Conservation (phyloP, 1,284 basidiomycete genomes). For the Xerocomus minutiporus region DNA sequence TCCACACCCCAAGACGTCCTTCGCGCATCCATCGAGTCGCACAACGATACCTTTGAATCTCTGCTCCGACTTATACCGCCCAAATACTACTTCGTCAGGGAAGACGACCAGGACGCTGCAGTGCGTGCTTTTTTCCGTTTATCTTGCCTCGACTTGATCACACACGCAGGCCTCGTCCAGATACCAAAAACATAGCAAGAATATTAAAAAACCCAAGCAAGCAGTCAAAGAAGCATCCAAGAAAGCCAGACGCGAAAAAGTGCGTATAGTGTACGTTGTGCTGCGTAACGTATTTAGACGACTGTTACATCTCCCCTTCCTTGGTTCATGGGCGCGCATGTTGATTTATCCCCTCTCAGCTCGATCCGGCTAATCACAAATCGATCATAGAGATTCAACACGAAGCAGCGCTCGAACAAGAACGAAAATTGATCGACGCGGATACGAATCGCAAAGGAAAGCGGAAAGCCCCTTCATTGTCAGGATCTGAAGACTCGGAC, state of each 20-base stretch:
- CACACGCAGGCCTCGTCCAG: conserved; percentile 55
- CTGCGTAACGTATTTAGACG: too few species aligned
- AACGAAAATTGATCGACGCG: conserved; percentile 16
- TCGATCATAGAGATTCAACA: conserved; percentile 74
- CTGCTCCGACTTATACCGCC: conserved; percentile 82
- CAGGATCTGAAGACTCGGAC: not conserved
- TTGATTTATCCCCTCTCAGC: conserved; percentile 41
- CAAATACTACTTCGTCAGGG: conserved; percentile 77
- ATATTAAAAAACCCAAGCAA: conserved; percentile 76
- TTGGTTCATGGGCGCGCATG: not conserved
- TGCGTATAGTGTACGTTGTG: conserved; percentile 25
- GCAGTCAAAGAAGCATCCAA: conserved; percentile 83
- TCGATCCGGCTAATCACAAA: conserved; percentile 86
- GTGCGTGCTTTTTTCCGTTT: conserved; percentile 11
- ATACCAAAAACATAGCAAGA: conserved; percentile 88
- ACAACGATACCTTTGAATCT: conserved; percentile 81
- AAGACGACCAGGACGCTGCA: conserved; percentile 35
- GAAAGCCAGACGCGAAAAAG: conserved; percentile 83
- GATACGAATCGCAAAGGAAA: conserved; percentile 39
- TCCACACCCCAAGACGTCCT: conserved; percentile 47
- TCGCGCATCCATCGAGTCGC: conserved; percentile 66
- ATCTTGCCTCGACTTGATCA: not conserved
- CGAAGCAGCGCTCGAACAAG: conserved; percentile 37
- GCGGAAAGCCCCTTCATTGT: conserved; percentile 36
- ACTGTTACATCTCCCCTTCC: not conserved